Conservation (phyloP, 768 basidiomycete genomes). For the Amanita exitialis region DNA sequence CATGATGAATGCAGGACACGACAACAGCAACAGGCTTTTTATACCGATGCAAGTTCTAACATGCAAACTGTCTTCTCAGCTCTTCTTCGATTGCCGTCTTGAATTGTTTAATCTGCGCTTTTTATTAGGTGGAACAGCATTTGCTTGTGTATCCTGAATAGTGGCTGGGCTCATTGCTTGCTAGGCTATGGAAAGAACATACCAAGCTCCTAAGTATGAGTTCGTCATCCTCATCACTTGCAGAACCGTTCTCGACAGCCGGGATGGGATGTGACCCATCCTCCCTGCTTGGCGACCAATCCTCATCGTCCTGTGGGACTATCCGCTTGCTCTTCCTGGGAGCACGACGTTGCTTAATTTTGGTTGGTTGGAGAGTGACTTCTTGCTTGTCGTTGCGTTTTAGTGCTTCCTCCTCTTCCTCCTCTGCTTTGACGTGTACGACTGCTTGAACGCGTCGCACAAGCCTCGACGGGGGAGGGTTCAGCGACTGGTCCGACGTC, state of each 20-base stretch:
- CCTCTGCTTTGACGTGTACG: slow-evolving; percentile 56
- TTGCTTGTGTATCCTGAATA: slow-evolving; percentile 5
- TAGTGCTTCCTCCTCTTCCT: slow-evolving; percentile 25
- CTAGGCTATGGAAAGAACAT: not conserved
- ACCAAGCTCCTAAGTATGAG: slow-evolving; percentile 55
- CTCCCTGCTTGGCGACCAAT: slow-evolving; percentile 13
- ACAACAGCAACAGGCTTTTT: not conserved
- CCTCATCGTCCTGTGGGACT: slow-evolving; percentile 15
- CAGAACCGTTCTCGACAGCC: slow-evolving; percentile 16
- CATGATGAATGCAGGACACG: not conserved
- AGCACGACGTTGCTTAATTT: not conserved
- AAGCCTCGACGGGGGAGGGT: slow-evolving; percentile 21
- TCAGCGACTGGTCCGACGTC: not conserved
- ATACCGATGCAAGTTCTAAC: not conserved
- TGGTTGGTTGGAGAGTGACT: not conserved
- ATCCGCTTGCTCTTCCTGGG: slow-evolving; percentile 7
- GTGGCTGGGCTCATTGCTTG: not conserved
- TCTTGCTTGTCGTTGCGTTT: not conserved
- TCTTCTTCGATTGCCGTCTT: slow-evolving; percentile 3
- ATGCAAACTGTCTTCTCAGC: not conserved
- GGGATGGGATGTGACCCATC: not conserved
- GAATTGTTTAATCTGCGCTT: slow-evolving; percentile 20
- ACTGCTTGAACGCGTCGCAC: slow-evolving; percentile 62
- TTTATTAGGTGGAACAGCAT: slow-evolving; percentile 20
- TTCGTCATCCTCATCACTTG: slow-evolving; percentile 46